Evolutionary conservation across 225 moss, liverwort and hornwort genomes (phyloP).

Genomic region (Physcomitrium patens): DNA sequence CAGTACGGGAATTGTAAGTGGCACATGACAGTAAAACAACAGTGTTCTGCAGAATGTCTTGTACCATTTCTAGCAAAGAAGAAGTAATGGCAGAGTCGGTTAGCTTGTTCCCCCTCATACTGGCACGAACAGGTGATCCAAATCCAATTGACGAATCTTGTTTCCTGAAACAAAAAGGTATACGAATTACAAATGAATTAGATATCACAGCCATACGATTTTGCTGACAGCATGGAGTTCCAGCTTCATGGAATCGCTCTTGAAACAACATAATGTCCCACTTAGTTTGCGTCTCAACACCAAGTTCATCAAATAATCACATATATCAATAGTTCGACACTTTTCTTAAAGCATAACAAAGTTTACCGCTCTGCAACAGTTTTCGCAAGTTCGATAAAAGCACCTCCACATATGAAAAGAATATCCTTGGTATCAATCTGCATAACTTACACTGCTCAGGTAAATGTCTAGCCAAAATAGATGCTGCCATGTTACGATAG

Average conservation of each 20-base stretch:
- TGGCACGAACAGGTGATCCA: slow-evolving; percentile 89
- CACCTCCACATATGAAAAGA: slow-evolving; percentile 97
- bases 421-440: slow-evolving; percentile 99
- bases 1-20: background rate
- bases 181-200: background rate
- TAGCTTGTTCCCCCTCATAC: slow-evolving; percentile 79
- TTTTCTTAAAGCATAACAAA: slow-evolving; percentile 4
- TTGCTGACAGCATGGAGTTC: background rate
- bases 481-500: slow-evolving; percentile 9
- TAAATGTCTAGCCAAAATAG: slow-evolving; percentile 21
- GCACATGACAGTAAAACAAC: background rate
- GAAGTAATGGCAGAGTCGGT: slow-evolving; percentile 70
- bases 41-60: slow-evolving; percentile 8
- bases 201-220: background rate
- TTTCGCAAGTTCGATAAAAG: slow-evolving; percentile 94
- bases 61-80: slow-evolving; percentile 85
- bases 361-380: slow-evolving; percentile 92
- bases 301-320: background rate
- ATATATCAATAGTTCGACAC: slow-evolving; percentile 5
- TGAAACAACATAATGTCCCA: slow-evolving; percentile 15
- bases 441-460: slow-evolving; percentile 28
- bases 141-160: slow-evolving; percentile 96
- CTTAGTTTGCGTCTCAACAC: background rate
- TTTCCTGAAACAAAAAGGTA: slow-evolving; percentile 31
- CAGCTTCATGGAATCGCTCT: slow-evolving; percentile 11